Conservation (phyloP, 2,329 filamentous ascomycete species). For the Beauveria rudraprayagi region DNA sequence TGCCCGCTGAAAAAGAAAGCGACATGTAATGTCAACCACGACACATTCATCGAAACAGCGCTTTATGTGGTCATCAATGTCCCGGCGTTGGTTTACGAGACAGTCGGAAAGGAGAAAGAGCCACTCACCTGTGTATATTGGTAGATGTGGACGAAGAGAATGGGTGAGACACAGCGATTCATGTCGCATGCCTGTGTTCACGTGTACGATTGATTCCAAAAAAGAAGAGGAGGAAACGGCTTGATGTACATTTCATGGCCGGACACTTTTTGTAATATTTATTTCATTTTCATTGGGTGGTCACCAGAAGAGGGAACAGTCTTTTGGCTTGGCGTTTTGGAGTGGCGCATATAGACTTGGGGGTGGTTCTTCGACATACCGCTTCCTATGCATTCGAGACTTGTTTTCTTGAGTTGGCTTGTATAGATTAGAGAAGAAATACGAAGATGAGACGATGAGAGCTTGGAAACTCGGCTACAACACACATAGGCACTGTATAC, state of each 20-base stretch:
- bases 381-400: constrained; percentile 2
- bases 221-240: neutral
- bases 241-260: constrained; percentile 1
- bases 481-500: neutral
- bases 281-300: neutral
- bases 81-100: neutral
- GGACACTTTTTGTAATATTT: neutral
- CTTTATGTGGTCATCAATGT: neutral
- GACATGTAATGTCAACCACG: constrained; percentile 6
- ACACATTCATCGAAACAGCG: too few species aligned
- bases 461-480: constrained; percentile 1
- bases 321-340: constrained; percentile 7
- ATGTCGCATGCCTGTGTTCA: neutral
- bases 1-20: constrained; percentile 23
- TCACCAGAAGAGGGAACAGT: neutral
- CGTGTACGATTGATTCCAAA: constrained; percentile 1
- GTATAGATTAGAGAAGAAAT: neutral
- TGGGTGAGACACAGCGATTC: neutral
- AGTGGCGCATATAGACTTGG: constrained; percentile 8
- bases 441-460: neutral
- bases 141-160: neutral
- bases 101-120: neutral
- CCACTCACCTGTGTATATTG: neutral
- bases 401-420: constrained; percentile 2
- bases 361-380: neutral